Evolutionary conservation across 176 grass and related monocot genomes (phyloP), one percentile per base, ranked within the genome.

Genomic region (Eremochloa ophiuroides): DNA sequence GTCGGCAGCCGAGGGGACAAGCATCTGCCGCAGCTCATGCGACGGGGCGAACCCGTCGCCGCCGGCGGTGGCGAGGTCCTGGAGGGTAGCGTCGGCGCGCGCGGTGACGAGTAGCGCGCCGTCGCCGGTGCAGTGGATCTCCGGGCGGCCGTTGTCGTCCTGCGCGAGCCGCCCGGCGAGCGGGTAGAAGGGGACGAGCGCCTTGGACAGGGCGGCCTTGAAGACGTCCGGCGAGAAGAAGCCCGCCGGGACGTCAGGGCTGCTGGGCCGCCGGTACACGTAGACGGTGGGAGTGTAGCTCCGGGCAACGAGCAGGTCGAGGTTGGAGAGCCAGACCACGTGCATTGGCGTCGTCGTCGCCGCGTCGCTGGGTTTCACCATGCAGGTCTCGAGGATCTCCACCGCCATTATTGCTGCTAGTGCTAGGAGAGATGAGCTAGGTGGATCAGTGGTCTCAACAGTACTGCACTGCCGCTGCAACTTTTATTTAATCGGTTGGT

Each of bases 91-190:
- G 28, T 81, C 75, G 1, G 75, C 40, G 34, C 69, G 78, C 13
- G 93, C 93, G 1, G 79, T 79, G 4, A 88, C 82, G 65, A 92
- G 84, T 27, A 90, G 74, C 13, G 40, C 87, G 0, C 87, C 93
- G 2, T 96, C 87, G 7, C 87, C 76, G 31, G 72, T 90, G 83
- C 93, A 92, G 63, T 55, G 30, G 50, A 96, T 90, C 93, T 92
- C 90, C 29, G 82, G 43, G 20, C 93, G 75, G 23, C 85, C 87
- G 2, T 22, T 13, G 18, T 38, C 18, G 27, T 88, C 90, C 8
- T n/a, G 33, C 3, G 73, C 75, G 17, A 96, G 65, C 17, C 93
- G 82, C 47, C 93, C 93, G 43, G 93, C 90, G 20, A 95, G 67
- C 2, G 89, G 87, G 71, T 95, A 92, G 69, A 95, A 95, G 8